Evolutionary conservation across 208 protist genomes (phyloP).

Genomic region (Crithidia mellificae): DNA sequence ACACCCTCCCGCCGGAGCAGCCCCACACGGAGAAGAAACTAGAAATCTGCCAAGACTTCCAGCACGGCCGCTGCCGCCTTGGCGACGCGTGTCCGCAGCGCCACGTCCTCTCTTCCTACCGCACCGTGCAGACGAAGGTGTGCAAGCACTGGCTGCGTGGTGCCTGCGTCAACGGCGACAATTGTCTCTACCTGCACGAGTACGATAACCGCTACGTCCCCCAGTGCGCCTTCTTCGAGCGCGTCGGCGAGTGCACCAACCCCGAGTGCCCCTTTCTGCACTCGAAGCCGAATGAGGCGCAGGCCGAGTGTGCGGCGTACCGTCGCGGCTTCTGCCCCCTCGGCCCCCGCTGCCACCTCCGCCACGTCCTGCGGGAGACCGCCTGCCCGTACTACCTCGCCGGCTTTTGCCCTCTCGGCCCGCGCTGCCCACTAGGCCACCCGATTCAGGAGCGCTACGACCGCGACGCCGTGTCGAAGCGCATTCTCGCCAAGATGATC

Average conservation of each 20-base stretch:
- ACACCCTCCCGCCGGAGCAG: conserved; percentile 68
- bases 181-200: conserved; percentile 96
- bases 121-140: conserved; percentile 83
- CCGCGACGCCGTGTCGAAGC: conserved; percentile 66
- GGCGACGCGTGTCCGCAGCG: conserved; percentile 94
- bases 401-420: conserved; percentile 95
- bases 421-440: conserved; percentile 93
- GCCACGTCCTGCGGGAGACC: conserved; percentile 68
- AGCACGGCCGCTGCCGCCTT: conserved; percentile 93
- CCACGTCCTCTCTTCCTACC: conserved; percentile 82
- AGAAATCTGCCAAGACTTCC: conserved; percentile 94
- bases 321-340: conserved; percentile 89
- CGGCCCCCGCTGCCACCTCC: conserved; percentile 88
- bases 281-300: conserved; percentile 78
- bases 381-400: conserved; percentile 93
- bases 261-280: conserved; percentile 96
- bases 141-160: conserved; percentile 98
- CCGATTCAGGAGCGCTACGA: conserved; percentile 85
- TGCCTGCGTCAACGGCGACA: conserved; percentile 95
- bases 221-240: conserved; percentile 95
- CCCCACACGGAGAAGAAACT: conserved; percentile 77
- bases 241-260: conserved; percentile 95
- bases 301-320: conserved; percentile 88
- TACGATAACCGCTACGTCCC: conserved; percentile 95
- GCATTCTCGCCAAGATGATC: conserved; percentile 66